These are phyloP conservation scores for Mycena latifolia DNA, from an alignment of 768 basidiomycete genomes.

Conservation along the genomic window DNA sequence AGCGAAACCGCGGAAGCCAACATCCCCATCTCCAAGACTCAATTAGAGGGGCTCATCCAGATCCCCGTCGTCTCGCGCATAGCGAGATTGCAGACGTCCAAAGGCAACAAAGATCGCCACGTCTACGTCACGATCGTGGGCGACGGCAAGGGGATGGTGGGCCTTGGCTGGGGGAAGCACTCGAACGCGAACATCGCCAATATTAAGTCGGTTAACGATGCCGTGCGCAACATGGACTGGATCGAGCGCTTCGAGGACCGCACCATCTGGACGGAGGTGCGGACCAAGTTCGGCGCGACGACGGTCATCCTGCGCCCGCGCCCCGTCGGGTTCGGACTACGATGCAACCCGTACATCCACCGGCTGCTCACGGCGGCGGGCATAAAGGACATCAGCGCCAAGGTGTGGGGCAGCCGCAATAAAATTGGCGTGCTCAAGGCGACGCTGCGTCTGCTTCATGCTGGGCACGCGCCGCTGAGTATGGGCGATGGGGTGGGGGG, in stretches of 20 bases:
- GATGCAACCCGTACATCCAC: conserved; percentile 91
- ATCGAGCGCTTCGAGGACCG: conserved; percentile 95
- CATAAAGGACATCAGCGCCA: conserved; percentile 94
- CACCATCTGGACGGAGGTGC: conserved; percentile 95
- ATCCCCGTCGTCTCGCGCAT: conserved; percentile 63
- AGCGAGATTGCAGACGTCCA: conserved; percentile 92
- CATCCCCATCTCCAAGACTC: no score
- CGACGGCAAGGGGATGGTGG: conserved; percentile 86
- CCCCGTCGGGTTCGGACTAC: conserved; percentile 92
- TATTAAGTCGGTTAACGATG: conserved; percentile 72
- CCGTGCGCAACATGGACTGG: conserved; percentile 90
- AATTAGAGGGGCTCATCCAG: conserved; percentile 45
- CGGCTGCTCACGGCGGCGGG: conserved; percentile 93
- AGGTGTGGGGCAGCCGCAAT: conserved; percentile 95
- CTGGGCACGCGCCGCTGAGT: conserved; percentile 81
- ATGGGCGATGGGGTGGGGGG: conserved; percentile 91
- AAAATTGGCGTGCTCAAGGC: conserved; percentile 89
- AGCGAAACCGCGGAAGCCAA: conserved; percentile 34
- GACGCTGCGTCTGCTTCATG: conserved; percentile 84
- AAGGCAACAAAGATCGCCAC: conserved; percentile 84
- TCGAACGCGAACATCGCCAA: conserved; percentile 63
- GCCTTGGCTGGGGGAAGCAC: conserved; percentile 87
- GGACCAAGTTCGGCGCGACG: conserved; percentile 87
- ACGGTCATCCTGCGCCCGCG: conserved; percentile 84
- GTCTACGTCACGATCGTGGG: conserved; percentile 81